A percentile compares a stretch with the other conserved stretches of the same genome.
These are phyloP conservation scores for Plectosphaerella cucumerina DNA, from an alignment of 2,329 filamentous ascomycete genomes.

Conservation along the genomic window DNA sequence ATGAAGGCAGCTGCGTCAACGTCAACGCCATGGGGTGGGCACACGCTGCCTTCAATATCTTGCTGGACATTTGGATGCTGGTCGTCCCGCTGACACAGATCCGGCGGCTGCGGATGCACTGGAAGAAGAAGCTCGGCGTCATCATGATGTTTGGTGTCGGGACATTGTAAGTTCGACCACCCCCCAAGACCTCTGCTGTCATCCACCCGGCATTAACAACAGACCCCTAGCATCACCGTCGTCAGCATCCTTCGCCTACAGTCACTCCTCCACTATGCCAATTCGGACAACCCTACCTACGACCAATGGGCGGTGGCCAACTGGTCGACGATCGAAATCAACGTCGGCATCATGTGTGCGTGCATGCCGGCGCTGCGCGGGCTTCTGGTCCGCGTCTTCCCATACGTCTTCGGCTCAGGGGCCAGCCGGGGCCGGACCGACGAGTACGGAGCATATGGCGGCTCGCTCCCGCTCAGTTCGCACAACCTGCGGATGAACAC, in stretches of 20 bases:
- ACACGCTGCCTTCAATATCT: conserved; percentile 36
- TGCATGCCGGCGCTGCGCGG: conserved; percentile 22
- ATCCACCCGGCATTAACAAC: neutral
- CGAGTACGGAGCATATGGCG: neutral
- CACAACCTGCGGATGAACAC: neutral
- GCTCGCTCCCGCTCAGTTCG: neutral
- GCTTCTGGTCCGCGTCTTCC: conserved; percentile 16
- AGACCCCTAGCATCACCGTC: conserved; percentile 15
- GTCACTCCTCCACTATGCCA: conserved; percentile 16
- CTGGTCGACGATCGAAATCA: conserved; percentile 24
- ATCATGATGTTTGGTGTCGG: conserved; percentile 32
- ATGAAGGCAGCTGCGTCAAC: conserved; percentile 28
- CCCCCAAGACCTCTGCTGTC: neutral
- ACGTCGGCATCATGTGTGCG: conserved; percentile 22
- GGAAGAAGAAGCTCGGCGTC: conserved; percentile 30
- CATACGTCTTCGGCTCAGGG: conserved; percentile 7
- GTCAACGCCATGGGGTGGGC: conserved; percentile 33
- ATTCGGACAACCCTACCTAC: conserved; percentile 18
- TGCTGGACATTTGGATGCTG: conserved; percentile 37
- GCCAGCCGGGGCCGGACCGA: neutral
- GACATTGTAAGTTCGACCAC: conserved; percentile 8
- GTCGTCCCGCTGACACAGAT: conserved; percentile 34
- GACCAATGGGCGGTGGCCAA: conserved; percentile 18
- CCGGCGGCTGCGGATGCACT: conserved; percentile 21
- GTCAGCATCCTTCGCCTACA: conserved; percentile 17